Evolutionary conservation across 805 yeast species (phyloP).

Genomic region (Myxozyma mucilagina): DNA sequence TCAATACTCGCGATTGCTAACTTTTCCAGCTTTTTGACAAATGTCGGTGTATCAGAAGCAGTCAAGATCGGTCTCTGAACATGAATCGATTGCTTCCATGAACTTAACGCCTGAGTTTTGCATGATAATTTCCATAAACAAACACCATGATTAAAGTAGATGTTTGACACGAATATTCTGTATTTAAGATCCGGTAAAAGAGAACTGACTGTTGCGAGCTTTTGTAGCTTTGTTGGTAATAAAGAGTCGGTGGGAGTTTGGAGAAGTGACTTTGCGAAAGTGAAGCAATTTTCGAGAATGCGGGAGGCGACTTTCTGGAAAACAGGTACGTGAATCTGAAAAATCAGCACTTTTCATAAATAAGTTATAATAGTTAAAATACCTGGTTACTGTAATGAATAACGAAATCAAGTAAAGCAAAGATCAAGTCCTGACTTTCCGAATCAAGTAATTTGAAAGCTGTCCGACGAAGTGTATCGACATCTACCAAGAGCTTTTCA

Average conservation of each 20-base stretch:
- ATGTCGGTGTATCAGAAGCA: background rate
- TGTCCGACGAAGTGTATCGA: slow-evolving; percentile 16
- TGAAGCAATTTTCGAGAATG: slow-evolving; percentile 18
- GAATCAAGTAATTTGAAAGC: slow-evolving; percentile 9
- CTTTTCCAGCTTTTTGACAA: slow-evolving; percentile 24
- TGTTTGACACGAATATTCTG: slow-evolving; percentile 12
- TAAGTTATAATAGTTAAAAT: background rate
- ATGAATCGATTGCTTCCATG: slow-evolving; percentile 17
- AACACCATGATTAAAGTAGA: slow-evolving; percentile 22
- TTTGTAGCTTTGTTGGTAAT: background rate
- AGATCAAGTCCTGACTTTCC: slow-evolving; percentile 6
- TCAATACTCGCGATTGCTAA: slow-evolving; percentile 22
- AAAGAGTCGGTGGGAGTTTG: background rate
- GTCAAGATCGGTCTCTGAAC: slow-evolving; percentile 5
- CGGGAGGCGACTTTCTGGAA: slow-evolving; percentile 16
- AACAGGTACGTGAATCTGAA: slow-evolving; percentile 3
- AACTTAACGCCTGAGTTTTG: slow-evolving; percentile 15
- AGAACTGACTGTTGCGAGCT: slow-evolving; percentile 2
- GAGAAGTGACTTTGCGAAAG: slow-evolving; percentile 6
- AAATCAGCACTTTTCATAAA: background rate
- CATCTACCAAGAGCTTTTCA: slow-evolving; percentile 13
- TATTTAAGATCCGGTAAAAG: slow-evolving; percentile 9
- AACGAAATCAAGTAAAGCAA: slow-evolving; percentile 12
- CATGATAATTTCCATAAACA: slow-evolving; percentile 3
- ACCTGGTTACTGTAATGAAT: slow-evolving; percentile 12